phyloP scores from a whole-genome alignment of 306 rosid species.

The Boehmeria nivea region DNA sequence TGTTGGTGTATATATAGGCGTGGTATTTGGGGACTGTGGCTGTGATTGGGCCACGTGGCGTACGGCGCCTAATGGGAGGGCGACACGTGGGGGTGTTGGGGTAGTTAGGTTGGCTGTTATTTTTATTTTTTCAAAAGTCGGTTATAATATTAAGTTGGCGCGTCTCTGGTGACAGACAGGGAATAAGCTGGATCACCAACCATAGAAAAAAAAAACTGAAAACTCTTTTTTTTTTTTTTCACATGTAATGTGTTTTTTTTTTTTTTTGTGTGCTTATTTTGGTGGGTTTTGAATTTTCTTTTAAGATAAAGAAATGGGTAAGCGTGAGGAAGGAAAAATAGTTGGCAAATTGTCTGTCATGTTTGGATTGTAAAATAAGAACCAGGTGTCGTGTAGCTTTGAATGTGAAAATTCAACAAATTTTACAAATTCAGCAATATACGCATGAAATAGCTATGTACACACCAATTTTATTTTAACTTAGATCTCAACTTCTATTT shows the following conservation, averaged over 20 bases:
- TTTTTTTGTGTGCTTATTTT: background rate
- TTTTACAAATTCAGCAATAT: no score
- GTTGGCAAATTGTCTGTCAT: background rate
- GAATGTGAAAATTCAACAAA: background rate
- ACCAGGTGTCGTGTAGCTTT: background rate
- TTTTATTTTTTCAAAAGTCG: background rate
- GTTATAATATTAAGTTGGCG: background rate
- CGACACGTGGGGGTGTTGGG: background rate
- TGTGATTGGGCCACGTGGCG: background rate
- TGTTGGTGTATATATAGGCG: background rate
- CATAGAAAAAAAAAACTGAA: background rate
- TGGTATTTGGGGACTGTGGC: background rate
- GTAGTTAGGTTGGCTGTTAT: no score
- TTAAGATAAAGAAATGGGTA: background rate
- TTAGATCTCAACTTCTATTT: no score
- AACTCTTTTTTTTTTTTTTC: background rate
- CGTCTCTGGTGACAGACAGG: slow-evolving; percentile 4
- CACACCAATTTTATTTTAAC: no score
- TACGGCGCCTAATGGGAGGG: background rate
- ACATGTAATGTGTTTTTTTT: background rate
- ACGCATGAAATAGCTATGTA: no score
- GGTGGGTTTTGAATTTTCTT: background rate
- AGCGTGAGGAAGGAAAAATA: background rate
- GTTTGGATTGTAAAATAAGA: background rate
- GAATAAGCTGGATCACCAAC: background rate